phyloP scores from a whole-genome alignment of 2,329 filamentous ascomycete species.

The Cercospora brassicicola region DNA sequence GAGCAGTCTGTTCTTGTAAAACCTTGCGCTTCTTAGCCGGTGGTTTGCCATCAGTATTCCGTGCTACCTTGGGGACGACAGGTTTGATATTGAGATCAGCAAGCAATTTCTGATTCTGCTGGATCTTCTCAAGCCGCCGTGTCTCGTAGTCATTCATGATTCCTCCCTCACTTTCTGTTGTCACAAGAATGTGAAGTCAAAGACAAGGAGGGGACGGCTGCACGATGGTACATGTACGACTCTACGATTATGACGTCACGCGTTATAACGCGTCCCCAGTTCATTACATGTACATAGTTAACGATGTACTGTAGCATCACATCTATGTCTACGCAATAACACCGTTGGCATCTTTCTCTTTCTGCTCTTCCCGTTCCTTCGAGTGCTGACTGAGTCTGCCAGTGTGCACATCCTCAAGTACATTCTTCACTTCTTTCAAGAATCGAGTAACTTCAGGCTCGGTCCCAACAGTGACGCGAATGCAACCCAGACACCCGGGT shows the following conservation, averaged over 20 bases:
- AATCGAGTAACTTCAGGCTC: slow-evolving; percentile 81
- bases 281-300: neutral
- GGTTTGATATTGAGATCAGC: slow-evolving; percentile 49
- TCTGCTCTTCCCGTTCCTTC: slow-evolving; percentile 43
- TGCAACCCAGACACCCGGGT: slow-evolving; percentile 80
- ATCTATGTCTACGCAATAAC: slow-evolving; percentile 43
- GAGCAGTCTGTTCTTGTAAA: slow-evolving; percentile 31
- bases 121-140: slow-evolving; percentile 51
- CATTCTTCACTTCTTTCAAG: slow-evolving; percentile 62
- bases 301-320: neutral
- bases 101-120: slow-evolving; percentile 51
- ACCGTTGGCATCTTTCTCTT: slow-evolving; percentile 52
- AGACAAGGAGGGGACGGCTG: neutral
- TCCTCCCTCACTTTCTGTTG: neutral
- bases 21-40: slow-evolving; percentile 47
- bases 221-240: neutral
- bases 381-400: slow-evolving; percentile 36
- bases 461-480: slow-evolving; percentile 90
- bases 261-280: neutral
- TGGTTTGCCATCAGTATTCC: slow-evolving; percentile 28
- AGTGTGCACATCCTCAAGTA: slow-evolving; percentile 53
- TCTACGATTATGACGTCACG: slow-evolving; percentile 10
- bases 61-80: slow-evolving; percentile 21
- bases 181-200: neutral
- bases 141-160: slow-evolving; percentile 50